phyloP scores from a whole-genome alignment of 179 eudicot genomes.

The Silene coronaria region DNA sequence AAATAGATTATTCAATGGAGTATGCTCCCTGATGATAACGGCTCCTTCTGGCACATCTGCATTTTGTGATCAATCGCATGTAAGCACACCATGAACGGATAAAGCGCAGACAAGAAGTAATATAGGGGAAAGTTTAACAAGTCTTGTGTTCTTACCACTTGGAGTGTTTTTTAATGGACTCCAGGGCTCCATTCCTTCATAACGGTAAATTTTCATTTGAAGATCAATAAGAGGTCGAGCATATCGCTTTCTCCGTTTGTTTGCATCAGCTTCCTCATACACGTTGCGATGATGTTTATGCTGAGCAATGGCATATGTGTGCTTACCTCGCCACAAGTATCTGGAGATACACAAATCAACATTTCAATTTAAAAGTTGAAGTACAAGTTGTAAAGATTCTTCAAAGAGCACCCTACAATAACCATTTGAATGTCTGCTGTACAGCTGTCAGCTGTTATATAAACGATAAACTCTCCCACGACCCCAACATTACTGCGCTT shows the following conservation, averaged over 20 bases:
- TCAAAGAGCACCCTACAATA: not conserved
- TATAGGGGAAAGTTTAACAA: not conserved
- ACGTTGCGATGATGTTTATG: constrained; percentile 84
- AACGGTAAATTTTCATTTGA: constrained; percentile 82
- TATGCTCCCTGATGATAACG: constrained; percentile 79
- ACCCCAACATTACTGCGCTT: not conserved
- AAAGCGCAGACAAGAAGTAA: not conserved
- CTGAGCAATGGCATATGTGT: constrained; percentile 93
- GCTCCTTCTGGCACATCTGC: constrained; percentile 99
- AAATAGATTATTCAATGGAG: constrained; percentile 63
- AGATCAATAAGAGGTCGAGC: constrained; percentile 94
- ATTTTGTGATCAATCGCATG: constrained; percentile 9
- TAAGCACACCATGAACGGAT: constrained; percentile 8
- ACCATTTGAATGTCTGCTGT: not conserved
- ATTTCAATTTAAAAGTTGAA: not conserved
- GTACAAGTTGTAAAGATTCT: not conserved
- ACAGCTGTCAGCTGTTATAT: not conserved
- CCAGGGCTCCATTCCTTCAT: constrained; percentile 93
- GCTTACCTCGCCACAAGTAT: constrained; percentile 91
- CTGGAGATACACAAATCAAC: constrained; percentile 37
- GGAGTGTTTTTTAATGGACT: constrained; percentile 51
- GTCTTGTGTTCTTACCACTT: constrained; percentile 55
- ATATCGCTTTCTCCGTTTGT: constrained; percentile 90
- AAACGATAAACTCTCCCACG: not conserved
- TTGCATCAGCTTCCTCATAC: constrained; percentile 96